Base-by-base conservation (phyloP, 805 yeast species). In the Hanseniaspora occidentalis region DNA sequence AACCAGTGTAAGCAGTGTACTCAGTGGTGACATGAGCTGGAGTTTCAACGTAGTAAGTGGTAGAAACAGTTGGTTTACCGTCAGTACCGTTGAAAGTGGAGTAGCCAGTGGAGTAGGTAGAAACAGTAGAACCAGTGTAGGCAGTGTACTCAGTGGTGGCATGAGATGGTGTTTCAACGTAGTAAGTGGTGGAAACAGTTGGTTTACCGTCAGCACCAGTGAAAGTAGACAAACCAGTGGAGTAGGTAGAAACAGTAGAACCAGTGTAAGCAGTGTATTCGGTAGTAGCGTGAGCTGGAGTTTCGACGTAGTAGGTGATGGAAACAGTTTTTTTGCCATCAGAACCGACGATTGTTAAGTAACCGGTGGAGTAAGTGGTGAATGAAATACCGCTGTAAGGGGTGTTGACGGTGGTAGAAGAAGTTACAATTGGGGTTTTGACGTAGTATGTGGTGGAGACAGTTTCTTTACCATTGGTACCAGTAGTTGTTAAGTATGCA, bases 391-490 rank as follows among this genome's bases (percentile, higher is more conserved):
- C 29, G 14, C 14, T 4, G 29, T 25, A 25, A 13, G 29, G 29
- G 5, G 29, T 5, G n/a, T 25, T 25, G 4, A 25, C 29, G n/a
- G 29, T 25, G 29, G 9, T 25, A 14, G 4, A 13, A 13, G n/a
- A 13, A 25, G 11, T 13, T 13, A 25, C n/a, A 14, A 25, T 25
- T 35, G 46, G 46, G 26, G 44, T 41, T 35, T 41, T 33, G 17
- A 44, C 46, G 27, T 41, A 37, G 40, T 41, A 39, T 19, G 36
- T 13, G 21, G 43, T 39, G n/a, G 29, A 39, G 4, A 24, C 40
- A 19, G 47, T 42, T 13, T 35, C 43, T 1, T n/a, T 35, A 10
- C 45, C 45, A 22, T 44, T 43, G n/a, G 45, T 14, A 19, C 47
- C 47, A 19, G 40, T 35, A 19, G 39, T 19, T 11, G 47, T 44